Base-by-base conservation (phyloP, 352 stramenopile species). In the Lagenidium sp. region DNA sequence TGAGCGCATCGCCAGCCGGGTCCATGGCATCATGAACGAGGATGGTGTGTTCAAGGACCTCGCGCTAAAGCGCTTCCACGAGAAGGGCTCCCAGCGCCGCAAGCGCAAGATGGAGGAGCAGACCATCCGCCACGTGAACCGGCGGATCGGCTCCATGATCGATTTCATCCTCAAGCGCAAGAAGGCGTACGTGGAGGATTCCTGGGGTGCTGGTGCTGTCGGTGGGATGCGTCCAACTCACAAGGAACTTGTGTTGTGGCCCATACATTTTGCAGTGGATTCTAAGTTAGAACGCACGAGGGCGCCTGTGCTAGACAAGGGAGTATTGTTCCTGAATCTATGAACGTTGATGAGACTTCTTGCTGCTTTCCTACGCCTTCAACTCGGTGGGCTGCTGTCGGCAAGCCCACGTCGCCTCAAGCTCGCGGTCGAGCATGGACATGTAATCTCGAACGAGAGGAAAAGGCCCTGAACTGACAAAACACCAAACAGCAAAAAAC, bases 81-180 rank as follows among this genome's bases (percentile, higher is more conserved):
- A 92, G 53, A 92, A 92, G 54, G 82, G 85, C 44, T 87, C 72
- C 67, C 68, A 84, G 63, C 68, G 73, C 51, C 76, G 76, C 61
- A 87, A 85, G 41, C 79, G 79, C 53, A 87, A 89, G 61, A 57
- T 58, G 31, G 76, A 82, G 49, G 79, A 92, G 53, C 68, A 79
- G 45, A 73, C 61, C 34, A 92, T 92, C 52, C 79, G 79, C 47
- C 73, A 83, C 51, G 74, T 68, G 21, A 92, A 92, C 59, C 72
- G 72, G 41, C 71, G 68, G 41, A 77, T 92, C 41, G 79, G 76
- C 7, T 86, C 71, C 51, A 86, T 89, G 70, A 88, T 92, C 45
- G 61, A 89, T 54, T 85, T 86, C 47, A 87, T 90, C 55, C 60
- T 90, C 55, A 65, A 67, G 41, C 68, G 75, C 64, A 87, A 85